A percentile compares a stretch with the other conserved stretches of the same genome.
Evolutionary conservation across 2,329 filamentous ascomycete genomes (phyloP).

Genomic region (Gremmenia infestans): DNA sequence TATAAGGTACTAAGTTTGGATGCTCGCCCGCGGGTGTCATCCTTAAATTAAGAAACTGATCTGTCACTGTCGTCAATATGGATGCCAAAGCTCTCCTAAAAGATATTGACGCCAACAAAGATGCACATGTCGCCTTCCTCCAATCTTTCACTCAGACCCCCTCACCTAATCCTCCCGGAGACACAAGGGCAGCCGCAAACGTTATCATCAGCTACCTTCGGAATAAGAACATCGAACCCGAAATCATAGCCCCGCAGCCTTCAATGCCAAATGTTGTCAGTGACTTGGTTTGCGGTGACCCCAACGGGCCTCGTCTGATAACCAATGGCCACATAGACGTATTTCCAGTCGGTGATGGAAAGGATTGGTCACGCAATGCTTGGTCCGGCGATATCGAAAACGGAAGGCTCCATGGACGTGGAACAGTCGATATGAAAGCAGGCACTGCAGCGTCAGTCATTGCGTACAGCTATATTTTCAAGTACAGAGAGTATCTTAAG

Average conservation of each 20-base stretch:
- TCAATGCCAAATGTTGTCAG: constrained; percentile 34
- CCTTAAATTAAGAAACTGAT: not conserved
- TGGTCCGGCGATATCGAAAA: constrained; percentile 35
- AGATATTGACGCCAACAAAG: constrained; percentile 25
- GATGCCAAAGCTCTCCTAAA: constrained; percentile 19
- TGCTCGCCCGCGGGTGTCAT: not conserved
- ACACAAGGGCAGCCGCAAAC: constrained; percentile 33
- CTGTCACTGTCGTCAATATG: not conserved
- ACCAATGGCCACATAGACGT: constrained; percentile 41
- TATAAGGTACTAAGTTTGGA: not conserved
- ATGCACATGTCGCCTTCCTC: constrained; percentile 29
- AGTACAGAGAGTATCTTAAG: constrained; percentile 17
- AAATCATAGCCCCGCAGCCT: constrained; percentile 29
- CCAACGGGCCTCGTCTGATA: constrained; percentile 30
- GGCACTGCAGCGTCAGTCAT: constrained; percentile 37
- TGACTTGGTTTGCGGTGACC: constrained; percentile 24
- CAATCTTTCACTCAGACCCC: constrained; percentile 33
- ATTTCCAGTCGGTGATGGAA: constrained; percentile 34
- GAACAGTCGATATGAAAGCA: constrained; percentile 41
- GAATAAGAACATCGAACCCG: constrained; percentile 18
- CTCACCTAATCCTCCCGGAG: constrained; percentile 36
- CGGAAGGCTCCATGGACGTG: constrained; percentile 34
- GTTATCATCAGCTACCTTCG: constrained; percentile 31
- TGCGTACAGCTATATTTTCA: constrained; percentile 33
- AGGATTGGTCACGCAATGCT: constrained; percentile 34